These are phyloP conservation scores for Populus trichocarpa DNA, from an alignment of 441 rosid genomes.

Conservation along the genomic window DNA sequence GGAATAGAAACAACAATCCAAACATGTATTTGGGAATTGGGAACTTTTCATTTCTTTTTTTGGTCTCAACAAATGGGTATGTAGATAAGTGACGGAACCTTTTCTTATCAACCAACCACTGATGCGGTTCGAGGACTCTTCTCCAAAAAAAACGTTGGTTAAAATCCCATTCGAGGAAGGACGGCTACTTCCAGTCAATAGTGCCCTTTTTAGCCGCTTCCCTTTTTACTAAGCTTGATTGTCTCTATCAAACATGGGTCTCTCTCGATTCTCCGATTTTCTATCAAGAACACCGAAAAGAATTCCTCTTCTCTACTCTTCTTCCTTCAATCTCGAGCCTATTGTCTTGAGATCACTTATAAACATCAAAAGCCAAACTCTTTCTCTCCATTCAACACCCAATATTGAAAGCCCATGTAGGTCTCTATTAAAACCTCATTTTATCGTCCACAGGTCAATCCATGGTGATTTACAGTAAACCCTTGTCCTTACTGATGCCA, in stretches of 20 bases:
- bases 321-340: background rate
- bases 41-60: background rate
- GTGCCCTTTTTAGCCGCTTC: background rate
- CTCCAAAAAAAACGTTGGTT: background rate
- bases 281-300: slow-evolving; percentile 13
- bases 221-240: background rate
- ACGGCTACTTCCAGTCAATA: background rate
- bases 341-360: slow-evolving; percentile 1
- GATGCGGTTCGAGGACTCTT: background rate
- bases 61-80: background rate
- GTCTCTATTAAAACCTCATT: slow-evolving; percentile 3
- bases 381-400: slow-evolving; percentile 4
- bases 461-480: slow-evolving; percentile 19
- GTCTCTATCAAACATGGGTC: slow-evolving; percentile 26
- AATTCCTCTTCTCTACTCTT: background rate
- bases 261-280: slow-evolving; percentile 10
- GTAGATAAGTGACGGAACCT: background rate
- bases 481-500: slow-evolving; percentile 1
- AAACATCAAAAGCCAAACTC: slow-evolving; percentile 8
- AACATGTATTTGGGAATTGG: background rate
- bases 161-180: background rate
- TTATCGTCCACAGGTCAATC: slow-evolving; percentile 15
- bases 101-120: background rate
- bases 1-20: background rate
- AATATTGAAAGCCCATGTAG: background rate